phyloP scores from a whole-genome alignment of 495 filamentous ascomycete genomes.

The Halenospora varia region DNA sequence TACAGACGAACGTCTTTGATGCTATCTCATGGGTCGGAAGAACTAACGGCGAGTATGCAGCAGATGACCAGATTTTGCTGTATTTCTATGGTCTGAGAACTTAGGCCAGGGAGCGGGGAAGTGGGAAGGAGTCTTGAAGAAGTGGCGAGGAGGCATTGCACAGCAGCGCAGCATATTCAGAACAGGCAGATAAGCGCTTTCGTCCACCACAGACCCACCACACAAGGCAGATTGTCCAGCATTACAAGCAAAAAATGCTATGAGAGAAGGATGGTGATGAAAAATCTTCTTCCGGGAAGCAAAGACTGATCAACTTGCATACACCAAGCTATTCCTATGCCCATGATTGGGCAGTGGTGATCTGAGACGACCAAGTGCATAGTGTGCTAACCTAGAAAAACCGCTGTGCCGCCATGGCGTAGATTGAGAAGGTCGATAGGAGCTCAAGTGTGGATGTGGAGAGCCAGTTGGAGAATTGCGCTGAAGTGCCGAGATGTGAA shows the following conservation, averaged over 20 bases:
- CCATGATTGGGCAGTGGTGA: neutral
- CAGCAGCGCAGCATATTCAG: neutral
- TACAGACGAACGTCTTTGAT: too few relatives aligned
- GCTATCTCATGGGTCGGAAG: too few relatives aligned
- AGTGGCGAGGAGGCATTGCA: neutral
- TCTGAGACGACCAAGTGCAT: neutral
- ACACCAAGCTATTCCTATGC: neutral
- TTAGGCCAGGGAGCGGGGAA: too few relatives aligned
- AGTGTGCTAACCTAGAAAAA: neutral
- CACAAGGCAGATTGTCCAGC: too few relatives aligned
- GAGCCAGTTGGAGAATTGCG: neutral
- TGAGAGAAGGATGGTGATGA: neutral
- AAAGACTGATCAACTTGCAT: too few relatives aligned
- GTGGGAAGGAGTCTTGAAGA: too few relatives aligned
- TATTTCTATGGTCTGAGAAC: too few relatives aligned
- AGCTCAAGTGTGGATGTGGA: neutral
- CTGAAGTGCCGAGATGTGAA: neutral
- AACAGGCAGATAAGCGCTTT: neutral
- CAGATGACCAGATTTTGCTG: too few relatives aligned
- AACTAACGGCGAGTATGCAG: too few relatives aligned
- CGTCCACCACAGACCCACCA: too few relatives aligned
- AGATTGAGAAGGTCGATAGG: neutral
- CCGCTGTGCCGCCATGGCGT: neutral
- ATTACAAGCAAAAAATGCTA: too few relatives aligned
- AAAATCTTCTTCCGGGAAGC: neutral